Conservation (phyloP, 2,329 filamentous ascomycete species). For the Alternaria gansuensis region DNA sequence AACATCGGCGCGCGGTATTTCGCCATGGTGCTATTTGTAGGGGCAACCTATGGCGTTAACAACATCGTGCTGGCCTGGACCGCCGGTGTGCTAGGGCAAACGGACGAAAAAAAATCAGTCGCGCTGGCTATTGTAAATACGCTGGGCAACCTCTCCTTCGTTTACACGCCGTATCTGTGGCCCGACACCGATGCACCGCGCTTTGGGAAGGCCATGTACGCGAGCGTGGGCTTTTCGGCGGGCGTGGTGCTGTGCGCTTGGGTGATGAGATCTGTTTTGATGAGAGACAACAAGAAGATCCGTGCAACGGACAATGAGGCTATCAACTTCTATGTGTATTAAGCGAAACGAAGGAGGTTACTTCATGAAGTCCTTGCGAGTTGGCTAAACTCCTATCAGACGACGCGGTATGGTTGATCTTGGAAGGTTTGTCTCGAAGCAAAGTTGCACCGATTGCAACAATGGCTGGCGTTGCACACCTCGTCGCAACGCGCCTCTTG, state of each 20-base stretch:
- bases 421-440: too few relatives aligned
- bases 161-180: constrained; percentile 47
- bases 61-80: constrained; percentile 53
- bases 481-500: too few relatives aligned
- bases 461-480: too few relatives aligned
- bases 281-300: constrained; percentile 33
- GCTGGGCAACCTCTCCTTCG: constrained; percentile 51
- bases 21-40: constrained; percentile 46
- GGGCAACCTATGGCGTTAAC: constrained; percentile 44
- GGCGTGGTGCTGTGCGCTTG: constrained; percentile 24
- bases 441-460: too few relatives aligned
- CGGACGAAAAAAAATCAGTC: constrained; percentile 55
- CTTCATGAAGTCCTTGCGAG: not conserved
- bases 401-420: too few relatives aligned
- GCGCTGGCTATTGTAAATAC: constrained; percentile 54
- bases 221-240: constrained; percentile 31
- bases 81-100: constrained; percentile 51
- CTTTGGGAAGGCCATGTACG: constrained; percentile 31
- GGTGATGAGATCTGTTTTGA: constrained; percentile 24
- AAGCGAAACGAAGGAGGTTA: not conserved
- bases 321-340: constrained; percentile 32
- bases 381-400: constrained; percentile 17
- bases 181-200: constrained; percentile 31
- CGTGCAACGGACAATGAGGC: constrained; percentile 22
- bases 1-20: constrained; percentile 47